These are phyloP conservation scores for Fragilaria crotonensis DNA, from an alignment of 108 stramenopile species.

Conservation along the genomic window DNA sequence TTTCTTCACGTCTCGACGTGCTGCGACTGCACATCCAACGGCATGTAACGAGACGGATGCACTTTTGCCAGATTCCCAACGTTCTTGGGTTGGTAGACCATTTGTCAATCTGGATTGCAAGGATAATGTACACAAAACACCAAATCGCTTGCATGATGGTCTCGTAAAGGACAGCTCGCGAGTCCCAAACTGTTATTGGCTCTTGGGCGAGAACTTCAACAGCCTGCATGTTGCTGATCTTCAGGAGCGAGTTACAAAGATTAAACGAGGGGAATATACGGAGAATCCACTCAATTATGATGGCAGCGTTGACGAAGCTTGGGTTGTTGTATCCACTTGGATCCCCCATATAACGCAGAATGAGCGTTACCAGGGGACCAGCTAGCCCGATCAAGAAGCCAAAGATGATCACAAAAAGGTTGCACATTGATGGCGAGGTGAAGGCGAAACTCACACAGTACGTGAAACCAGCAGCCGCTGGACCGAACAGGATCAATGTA, in stretches of 20 bases:
- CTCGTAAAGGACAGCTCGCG: conserved; percentile 26
- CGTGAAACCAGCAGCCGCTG: conserved; percentile 73
- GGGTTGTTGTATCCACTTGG: conserved; percentile 1
- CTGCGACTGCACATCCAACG: background rate
- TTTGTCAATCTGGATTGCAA: conserved; percentile 57
- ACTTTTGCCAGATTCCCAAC: background rate
- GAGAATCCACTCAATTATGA: conserved; percentile 28
- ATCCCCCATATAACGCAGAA: conserved; percentile 20
- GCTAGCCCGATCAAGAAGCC: conserved; percentile 76
- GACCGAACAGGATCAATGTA: conserved; percentile 65
- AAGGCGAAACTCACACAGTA: conserved; percentile 73
- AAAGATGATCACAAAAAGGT: conserved; percentile 66
- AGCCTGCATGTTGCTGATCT: conserved; percentile 5
- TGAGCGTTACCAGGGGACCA: conserved; percentile 23
- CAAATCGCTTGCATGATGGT: conserved; percentile 34
- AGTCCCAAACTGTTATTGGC: conserved; percentile 33
- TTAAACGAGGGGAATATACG: background rate
- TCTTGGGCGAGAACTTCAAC: conserved; percentile 20
- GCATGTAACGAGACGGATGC: background rate
- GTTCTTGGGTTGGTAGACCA: conserved; percentile 27
- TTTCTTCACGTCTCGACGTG: background rate
- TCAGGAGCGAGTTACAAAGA: background rate
- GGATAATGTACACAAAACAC: conserved; percentile 35
- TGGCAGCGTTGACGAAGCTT: conserved; percentile 21
- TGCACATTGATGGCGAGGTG: conserved; percentile 58